These are phyloP conservation scores for Scedosporium boydii DNA, from an alignment of 2,329 filamentous ascomycete genomes.

Conservation along the genomic window DNA sequence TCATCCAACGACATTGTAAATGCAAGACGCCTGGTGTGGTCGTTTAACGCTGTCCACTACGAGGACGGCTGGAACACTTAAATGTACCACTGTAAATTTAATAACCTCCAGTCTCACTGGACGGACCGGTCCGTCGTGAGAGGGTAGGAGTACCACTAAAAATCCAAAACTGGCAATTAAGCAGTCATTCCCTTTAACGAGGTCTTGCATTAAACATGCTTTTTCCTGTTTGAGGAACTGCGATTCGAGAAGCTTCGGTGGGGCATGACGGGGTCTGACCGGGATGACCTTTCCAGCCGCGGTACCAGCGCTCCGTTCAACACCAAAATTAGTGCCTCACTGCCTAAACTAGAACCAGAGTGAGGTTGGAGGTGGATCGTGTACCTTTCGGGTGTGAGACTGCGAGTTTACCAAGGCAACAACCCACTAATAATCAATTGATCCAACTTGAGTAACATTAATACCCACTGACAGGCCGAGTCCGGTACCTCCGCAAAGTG, in stretches of 20 bases:
- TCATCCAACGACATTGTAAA: neutral
- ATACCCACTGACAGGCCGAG: no score
- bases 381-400: no score
- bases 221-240: neutral
- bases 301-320: neutral
- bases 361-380: no score
- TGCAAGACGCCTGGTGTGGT: no score
- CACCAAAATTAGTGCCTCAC: neutral
- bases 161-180: neutral
- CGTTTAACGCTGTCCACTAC: no score
- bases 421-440: no score
- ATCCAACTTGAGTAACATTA: no score
- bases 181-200: neutral
- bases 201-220: constrained; percentile 2
- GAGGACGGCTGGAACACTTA: no score
- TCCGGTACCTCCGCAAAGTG: no score
- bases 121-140: neutral
- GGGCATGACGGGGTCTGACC: neutral
- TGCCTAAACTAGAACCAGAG: neutral
- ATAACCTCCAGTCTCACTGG: neutral
- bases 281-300: neutral
- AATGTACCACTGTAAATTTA: neutral
- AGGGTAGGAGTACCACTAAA: neutral
- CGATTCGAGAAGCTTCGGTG: constrained; percentile 7
- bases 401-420: no score